Base-by-base conservation (phyloP, 2,329 filamentous ascomycete genomes). In the Fusarium redolens region DNA sequence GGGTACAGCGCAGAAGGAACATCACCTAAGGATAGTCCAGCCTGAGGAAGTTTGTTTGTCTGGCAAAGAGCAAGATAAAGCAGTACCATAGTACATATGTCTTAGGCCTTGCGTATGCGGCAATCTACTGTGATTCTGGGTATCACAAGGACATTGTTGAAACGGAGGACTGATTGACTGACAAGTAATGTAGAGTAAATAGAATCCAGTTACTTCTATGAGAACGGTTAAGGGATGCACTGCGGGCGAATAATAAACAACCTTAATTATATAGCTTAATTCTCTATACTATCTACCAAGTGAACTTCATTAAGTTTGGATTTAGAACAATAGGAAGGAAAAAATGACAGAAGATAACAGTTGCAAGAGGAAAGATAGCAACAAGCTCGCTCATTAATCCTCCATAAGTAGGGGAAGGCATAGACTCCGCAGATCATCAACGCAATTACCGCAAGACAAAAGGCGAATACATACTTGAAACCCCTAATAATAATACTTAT, bases 191-290 rank as follows among this genome's bases (percentile, higher is more conserved):
- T 15, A 35, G 17, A 8, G 33, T 37, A 10, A 14, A n/a, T 1
- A n/a, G 13, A 3, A 11, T 14, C 20, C 12, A 40, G 20, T 40
- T 14, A 40, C 20, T 4, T 13, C 12, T n/a, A 8, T 41, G 20
- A n/a, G 7, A n/a, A 37, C 35, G 5, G 5, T 18, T 10, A 7
- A 0, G 6, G 4, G 15, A 25, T 8, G 3, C 4, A 17, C 11
- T 15, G 11, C 4, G 5, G 7, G 5, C 12, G 5, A 0, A 20
- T 7, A 4, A 20, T 28, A 7, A 11, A 1, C 7, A 31, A 31
- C 0, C 1, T 48, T 9, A n/a, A 28, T 38, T 38, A 7, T 28
- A 28, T 38, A 15, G 12, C 1, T 52, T 17, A 38, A 28, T 12
- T 0, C 2, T n/a, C 10, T 38, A n/a, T n/a, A 37, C 6, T 38